Evolutionary conservation across 257 asterid species (phyloP).

Genomic region (Primulina eburnea): DNA sequence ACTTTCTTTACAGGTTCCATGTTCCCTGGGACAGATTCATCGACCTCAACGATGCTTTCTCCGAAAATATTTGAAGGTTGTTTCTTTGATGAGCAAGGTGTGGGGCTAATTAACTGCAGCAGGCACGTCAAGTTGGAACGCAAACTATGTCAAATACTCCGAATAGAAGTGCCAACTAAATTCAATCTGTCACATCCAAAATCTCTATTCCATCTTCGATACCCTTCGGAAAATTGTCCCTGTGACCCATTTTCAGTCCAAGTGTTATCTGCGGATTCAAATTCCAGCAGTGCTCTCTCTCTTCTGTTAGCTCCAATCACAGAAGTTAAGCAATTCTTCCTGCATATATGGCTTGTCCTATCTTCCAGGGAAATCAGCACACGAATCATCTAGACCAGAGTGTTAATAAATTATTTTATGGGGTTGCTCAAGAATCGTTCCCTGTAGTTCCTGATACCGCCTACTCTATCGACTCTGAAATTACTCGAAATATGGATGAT

Average conservation of each 20-base stretch:
- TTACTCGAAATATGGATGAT: constrained; percentile 16
- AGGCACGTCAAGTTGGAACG: constrained; percentile 25
- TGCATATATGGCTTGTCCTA: constrained; percentile 22
- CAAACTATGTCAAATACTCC: constrained; percentile 24
- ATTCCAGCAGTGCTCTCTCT: constrained; percentile 62
- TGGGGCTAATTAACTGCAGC: constrained; percentile 22
- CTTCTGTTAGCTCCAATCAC: constrained; percentile 69
- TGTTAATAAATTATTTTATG: constrained; percentile 14
- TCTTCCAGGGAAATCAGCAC: constrained; percentile 17
- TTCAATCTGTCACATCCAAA: constrained; percentile 21
- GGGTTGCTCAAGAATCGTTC: neutral
- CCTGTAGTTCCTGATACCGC: neutral
- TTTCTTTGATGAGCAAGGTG: constrained; percentile 35
- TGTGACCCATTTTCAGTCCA: constrained; percentile 22
- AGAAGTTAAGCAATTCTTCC: constrained; percentile 29
- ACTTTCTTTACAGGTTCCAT: constrained; percentile 36
- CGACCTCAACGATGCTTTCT: constrained; percentile 37
- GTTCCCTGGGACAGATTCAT: constrained; percentile 31
- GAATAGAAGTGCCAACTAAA: constrained; percentile 22
- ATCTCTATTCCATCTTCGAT: constrained; percentile 21
- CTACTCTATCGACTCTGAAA: constrained; percentile 18
- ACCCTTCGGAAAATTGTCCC: constrained; percentile 26
- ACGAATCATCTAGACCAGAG: constrained; percentile 20
- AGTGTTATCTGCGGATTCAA: constrained; percentile 31
- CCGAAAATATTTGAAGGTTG: constrained; percentile 36